These are phyloP conservation scores for Excoecaria cochinchinensis DNA, from an alignment of 345 rosid species.

Conservation along the genomic window DNA sequence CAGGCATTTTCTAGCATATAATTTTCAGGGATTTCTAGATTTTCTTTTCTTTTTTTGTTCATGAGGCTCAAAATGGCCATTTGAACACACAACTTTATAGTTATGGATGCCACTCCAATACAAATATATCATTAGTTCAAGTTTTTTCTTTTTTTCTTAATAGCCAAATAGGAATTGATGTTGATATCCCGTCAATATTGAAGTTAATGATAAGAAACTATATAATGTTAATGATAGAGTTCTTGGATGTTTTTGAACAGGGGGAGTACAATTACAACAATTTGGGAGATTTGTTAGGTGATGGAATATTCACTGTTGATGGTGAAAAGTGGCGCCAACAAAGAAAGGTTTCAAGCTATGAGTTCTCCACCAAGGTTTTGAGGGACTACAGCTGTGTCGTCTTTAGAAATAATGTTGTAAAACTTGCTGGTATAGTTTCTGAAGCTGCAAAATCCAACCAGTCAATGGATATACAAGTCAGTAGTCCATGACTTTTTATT, in stretches of 20 bases:
- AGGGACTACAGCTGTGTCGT: conserved; percentile 36
- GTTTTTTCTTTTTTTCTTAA: background rate
- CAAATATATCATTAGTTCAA: background rate
- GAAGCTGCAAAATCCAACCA: conserved; percentile 25
- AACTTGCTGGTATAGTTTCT: conserved; percentile 27
- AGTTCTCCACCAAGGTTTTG: conserved; percentile 31
- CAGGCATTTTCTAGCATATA: too few species aligned
- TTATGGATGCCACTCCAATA: too few species aligned
- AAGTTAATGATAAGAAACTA: too few species aligned
- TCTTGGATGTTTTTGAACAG: conserved; percentile 9
- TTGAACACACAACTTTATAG: background rate
- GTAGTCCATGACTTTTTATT: background rate
- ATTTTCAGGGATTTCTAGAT: background rate
- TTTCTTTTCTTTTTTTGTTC: background rate
- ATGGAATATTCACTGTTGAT: conserved; percentile 44
- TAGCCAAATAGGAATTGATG: background rate
- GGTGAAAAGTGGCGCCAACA: conserved; percentile 47
- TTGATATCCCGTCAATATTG: too few species aligned
- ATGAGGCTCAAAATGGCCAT: too few species aligned
- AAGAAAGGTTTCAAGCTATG: conserved; percentile 37
- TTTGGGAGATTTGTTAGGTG: conserved; percentile 34
- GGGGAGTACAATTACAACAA: conserved; percentile 17
- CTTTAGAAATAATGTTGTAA: conserved; percentile 26
- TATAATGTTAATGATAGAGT: too few species aligned
- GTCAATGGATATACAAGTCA: conserved; percentile 28